Conservation (phyloP, 768 basidiomycete species). For the Psilocybe sp. region DNA sequence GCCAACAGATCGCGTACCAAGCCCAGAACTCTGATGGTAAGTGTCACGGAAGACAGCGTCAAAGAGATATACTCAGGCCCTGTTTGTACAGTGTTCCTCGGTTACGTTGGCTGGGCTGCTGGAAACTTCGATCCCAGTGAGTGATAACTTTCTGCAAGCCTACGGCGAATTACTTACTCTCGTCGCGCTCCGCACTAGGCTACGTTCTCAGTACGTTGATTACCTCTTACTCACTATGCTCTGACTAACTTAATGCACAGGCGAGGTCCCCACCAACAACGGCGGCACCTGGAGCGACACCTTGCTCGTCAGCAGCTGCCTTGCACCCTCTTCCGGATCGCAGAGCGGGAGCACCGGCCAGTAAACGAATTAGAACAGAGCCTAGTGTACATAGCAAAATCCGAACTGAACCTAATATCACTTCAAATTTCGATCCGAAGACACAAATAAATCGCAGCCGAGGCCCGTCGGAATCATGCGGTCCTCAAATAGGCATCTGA, state of each 20-base stretch:
- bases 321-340: constrained; percentile 25
- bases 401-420: neutral
- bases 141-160: neutral
- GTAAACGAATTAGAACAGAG: neutral
- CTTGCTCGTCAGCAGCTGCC: constrained; percentile 33
- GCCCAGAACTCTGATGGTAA: constrained; percentile 48
- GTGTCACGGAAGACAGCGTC: constrained; percentile 1
- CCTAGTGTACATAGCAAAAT: neutral
- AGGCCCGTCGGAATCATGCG: too few relatives aligned
- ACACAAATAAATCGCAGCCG: too few relatives aligned
- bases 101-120: constrained; percentile 57
- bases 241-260: constrained; percentile 1
- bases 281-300: constrained; percentile 39
- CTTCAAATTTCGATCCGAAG: too few relatives aligned
- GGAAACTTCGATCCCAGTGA: constrained; percentile 43
- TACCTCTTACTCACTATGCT: neutral
- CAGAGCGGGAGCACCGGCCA: constrained; percentile 19
- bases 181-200: constrained; percentile 4
- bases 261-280: constrained; percentile 26
- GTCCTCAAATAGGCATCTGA: too few relatives aligned
- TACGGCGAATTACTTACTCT: neutral
- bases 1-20: constrained; percentile 44
- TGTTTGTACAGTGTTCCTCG: constrained; percentile 39
- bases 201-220: constrained; percentile 30
- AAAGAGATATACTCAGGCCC: neutral